Evolutionary conservation across 257 asterid genomes (phyloP), one percentile per base, ranked within the genome.

Genomic region (Phtheirospermum japonicum): DNA sequence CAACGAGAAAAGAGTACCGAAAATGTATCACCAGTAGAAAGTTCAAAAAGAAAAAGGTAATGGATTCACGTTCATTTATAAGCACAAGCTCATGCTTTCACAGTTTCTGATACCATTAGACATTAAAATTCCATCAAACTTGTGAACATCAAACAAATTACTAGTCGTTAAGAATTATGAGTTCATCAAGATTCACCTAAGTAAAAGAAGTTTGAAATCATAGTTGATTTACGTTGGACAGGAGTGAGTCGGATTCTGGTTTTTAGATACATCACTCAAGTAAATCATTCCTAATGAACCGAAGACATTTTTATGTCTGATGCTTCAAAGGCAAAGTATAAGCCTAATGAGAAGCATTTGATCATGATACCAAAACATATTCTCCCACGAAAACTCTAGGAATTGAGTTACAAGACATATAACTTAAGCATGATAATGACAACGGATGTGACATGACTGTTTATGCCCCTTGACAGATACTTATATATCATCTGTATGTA

Each of bases 171-270:
- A 30, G 37, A 3, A 1, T 57, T 55, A 45, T 30, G 17, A 45
- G 36, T 52, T 3, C n/a, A 33, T 28, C 48, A 51, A 26, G 36
- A 68, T 50, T 50, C 48, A 54, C 56, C 55, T 37, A 4, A 39
- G 12, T 19, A 17, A 23, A 32, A 58, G 13, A 13, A 49, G 12
- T 10, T 11, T 7, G 45, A 39, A 2, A 39, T 7, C 9, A 11
- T 7, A 39, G 45, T 39, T 39, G 45, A 39, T 39, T 39, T 7
- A 1, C 10, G 45, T 39, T n/a, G 9, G 13, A 23, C 28, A 23
- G 28, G 28, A 3, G 45, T 39, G n/a, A 9, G 45, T 11, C 3
- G 45, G 10, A 39, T 10, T 7, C 45, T 39, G 13, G 45, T 39
- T 12, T 9, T 39, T 10, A 39, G 2, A 23, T 39, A 9, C n/a